phyloP scores from a whole-genome alignment of 2,329 filamentous ascomycete genomes.

The Rhynchosporium secalis region DNA sequence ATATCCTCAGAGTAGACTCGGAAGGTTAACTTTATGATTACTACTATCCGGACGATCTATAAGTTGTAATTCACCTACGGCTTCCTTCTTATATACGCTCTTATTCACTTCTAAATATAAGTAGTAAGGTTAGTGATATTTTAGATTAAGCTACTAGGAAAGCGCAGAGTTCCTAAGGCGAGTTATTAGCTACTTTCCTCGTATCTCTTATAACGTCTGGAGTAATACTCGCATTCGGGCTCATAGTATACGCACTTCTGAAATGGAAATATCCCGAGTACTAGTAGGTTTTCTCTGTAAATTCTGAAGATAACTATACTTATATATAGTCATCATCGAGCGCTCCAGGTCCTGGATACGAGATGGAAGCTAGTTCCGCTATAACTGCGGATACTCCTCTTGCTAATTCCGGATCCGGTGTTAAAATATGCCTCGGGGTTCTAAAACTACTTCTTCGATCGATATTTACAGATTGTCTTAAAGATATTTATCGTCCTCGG shows the following conservation, averaged over 20 bases:
- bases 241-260: background rate
- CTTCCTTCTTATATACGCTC: background rate
- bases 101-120: background rate
- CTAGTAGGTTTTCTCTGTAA: background rate
- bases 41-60: too few relatives aligned
- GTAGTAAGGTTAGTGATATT: background rate
- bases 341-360: background rate
- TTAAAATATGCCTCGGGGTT: too few relatives aligned
- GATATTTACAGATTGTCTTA: constrained; percentile 78
- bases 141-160: background rate
- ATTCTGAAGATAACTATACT: background rate
- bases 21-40: too few relatives aligned
- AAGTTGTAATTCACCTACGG: too few relatives aligned
- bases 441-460: constrained; percentile 92
- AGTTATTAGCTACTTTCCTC: background rate
- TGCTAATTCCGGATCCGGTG: too few relatives aligned
- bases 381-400: constrained; percentile 13
- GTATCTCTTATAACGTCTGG: background rate
- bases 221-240: background rate
- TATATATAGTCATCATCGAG: constrained; percentile 12
- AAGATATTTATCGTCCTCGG: constrained; percentile 86
- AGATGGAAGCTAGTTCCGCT: constrained; percentile 18
- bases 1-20: too few relatives aligned
- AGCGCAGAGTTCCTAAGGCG: background rate
- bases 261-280: background rate